Conservation (phyloP, 306 rosid species). For the Vachellia collinsii region DNA sequence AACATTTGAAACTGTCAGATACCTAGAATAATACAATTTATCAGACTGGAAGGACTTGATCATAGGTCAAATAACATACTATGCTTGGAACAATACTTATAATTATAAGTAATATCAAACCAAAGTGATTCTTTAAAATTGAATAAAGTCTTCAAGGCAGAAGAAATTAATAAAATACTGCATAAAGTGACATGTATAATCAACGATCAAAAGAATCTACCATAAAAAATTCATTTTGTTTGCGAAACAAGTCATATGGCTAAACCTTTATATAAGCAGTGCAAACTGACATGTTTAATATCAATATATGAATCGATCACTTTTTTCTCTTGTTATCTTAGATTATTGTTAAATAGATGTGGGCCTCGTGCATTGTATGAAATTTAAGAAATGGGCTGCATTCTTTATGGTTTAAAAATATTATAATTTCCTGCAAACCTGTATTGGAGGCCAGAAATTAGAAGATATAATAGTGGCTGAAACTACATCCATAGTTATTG, state of each 20-base stretch:
- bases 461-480: constrained; percentile 84
- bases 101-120: constrained; percentile 6
- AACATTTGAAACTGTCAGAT: constrained; percentile 26
- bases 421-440: constrained; percentile 50
- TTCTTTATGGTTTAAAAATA: background rate
- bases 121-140: constrained; percentile 16
- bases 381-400: background rate
- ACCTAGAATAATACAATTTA: constrained; percentile 20
- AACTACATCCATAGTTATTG: constrained; percentile 69
- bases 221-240: constrained; percentile 4
- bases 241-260: constrained; percentile 9
- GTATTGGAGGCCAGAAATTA: constrained; percentile 99
- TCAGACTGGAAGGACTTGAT: constrained; percentile 15
- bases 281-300: constrained; percentile 1
- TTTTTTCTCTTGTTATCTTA: background rate
- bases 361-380: background rate
- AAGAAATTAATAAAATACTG: background rate
- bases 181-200: background rate
- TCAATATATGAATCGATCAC: background rate
- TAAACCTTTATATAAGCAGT: constrained; percentile 8
- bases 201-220: constrained; percentile 1
- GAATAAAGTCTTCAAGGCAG: constrained; percentile 11
- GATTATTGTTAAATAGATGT: constrained; percentile 1
- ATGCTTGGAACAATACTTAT: background rate
- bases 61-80: background rate